Base-by-base conservation (phyloP, 1,284 basidiomycete genomes). In the Moesziomyces antarcticus region DNA sequence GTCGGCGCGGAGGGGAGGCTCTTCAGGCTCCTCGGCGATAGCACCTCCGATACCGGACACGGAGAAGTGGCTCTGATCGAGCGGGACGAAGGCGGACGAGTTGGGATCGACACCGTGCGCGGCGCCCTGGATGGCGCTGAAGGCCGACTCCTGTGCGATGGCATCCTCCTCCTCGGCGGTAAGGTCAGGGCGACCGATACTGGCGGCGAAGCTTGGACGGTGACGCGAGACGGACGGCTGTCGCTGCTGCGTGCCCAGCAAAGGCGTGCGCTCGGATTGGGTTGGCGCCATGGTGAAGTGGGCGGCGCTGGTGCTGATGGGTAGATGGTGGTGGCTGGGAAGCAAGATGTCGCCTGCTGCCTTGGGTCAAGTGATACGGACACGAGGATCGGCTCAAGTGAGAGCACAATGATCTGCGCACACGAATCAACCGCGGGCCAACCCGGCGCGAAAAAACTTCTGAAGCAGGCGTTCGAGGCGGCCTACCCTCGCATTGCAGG, bases 51-150 rank as follows among this genome's bases (percentile, higher is more conserved):
- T 37, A 37, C 52, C 58, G 18, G 66, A 40, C 52, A 81, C 48
- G 60, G 65, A 69, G 37, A 81, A 72, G 43, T 83, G 81, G 50
- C 78, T 81, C 52, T 73, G 75, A 48, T 83, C 81, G 22, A 68
- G 52, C 11, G 80, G 81, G 2, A 67, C 69, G 42, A 83, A 83
- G 41, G 81, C 79, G 27, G 82, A 83, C 42, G 79, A 72, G 56
- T 82, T 79, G 40, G 81, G 81, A 44, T 83, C 82, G 25, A 82
- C 82, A 47, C 82, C 82, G 57, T 80, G 79, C 7, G 76, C 50
- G 1, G 78, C 79, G 48, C 74, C 79, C 47, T 75, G 74, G 56
- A 82, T 71, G 41, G 80, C 80, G 51, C 71, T 70, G 51, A 81
- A 82, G 48, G 74, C 79, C 47, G 68, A 73, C 59, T 82, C 79